These are phyloP conservation scores for Zygoascus bituminiphila DNA, from an alignment of 805 yeast genomes.

Conservation along the genomic window DNA sequence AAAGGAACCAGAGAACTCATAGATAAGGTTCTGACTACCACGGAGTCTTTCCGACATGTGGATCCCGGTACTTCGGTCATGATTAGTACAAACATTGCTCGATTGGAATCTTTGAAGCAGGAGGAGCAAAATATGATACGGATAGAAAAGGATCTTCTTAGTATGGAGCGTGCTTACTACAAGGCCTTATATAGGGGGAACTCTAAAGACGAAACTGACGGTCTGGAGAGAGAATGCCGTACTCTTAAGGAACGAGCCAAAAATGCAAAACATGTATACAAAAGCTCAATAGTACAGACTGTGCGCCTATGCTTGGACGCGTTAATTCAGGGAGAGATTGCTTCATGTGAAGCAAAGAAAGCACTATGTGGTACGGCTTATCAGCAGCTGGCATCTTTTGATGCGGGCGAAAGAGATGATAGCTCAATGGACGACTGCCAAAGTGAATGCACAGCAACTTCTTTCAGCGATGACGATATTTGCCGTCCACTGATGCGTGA, in stretches of 20 bases:
- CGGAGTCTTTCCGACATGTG: constrained; percentile 3
- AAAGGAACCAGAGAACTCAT: constrained; percentile 8
- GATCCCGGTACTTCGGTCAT: constrained; percentile 5
- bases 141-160: constrained; percentile 3
- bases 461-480: no score
- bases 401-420: neutral
- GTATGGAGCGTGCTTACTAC: constrained; percentile 17
- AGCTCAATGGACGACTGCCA: neutral
- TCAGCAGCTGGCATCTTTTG: neutral
- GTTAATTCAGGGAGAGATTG: constrained; percentile 5
- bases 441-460: neutral
- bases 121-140: constrained; percentile 15
- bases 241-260: constrained; percentile 8
- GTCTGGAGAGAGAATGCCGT: constrained; percentile 9
- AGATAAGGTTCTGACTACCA: constrained; percentile 4
- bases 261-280: constrained; percentile 6
- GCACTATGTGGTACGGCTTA: neutral
- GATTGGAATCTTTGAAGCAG: constrained; percentile 14
- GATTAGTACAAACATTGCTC: constrained; percentile 10
- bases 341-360: constrained; percentile 2
- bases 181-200: constrained; percentile 16
- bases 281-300: constrained; percentile 7
- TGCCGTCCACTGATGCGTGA: no score
- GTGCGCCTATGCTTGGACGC: constrained; percentile 11
- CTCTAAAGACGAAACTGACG: constrained; percentile 10